Evolutionary conservation across 306 rosid genomes (phyloP).

Genomic region (Senna tora): DNA sequence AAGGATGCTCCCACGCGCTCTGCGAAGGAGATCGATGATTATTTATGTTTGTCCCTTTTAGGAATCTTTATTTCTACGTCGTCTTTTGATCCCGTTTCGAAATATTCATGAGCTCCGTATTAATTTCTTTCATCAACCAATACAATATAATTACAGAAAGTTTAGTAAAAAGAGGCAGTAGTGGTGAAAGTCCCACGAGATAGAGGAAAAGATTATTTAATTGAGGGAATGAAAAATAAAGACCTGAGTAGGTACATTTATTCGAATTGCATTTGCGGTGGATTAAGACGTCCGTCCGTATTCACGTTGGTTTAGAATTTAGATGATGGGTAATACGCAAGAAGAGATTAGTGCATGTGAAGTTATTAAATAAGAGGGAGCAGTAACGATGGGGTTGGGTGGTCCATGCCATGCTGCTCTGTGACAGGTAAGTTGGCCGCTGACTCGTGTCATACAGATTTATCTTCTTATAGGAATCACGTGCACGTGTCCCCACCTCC

Average conservation of each 20-base stretch:
- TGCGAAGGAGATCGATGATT: not conserved
- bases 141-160: too few species aligned
- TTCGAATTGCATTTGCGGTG: too few species aligned
- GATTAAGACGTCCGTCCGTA: too few species aligned
- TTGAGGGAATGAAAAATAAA: too few species aligned
- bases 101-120: not conserved
- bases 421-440: constrained; percentile 24
- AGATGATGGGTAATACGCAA: too few species aligned
- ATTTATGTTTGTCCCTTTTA: not conserved
- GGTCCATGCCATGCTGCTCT: constrained; percentile 33
- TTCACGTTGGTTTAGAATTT: too few species aligned
- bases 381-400: not conserved
- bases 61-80: not conserved
- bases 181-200: too few species aligned
- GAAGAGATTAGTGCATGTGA: constrained; percentile 44
- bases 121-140: not conserved
- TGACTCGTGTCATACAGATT: constrained; percentile 34
- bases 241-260: too few species aligned
- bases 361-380: constrained; percentile 43
- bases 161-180: not conserved
- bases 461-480: constrained; percentile 25
- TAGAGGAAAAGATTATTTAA: too few species aligned
- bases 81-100: not conserved
- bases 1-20: not conserved
- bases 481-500: constrained; percentile 19